phyloP scores from a whole-genome alignment of 2,329 filamentous ascomycete genomes.

The Alternaria metachromatica region DNA sequence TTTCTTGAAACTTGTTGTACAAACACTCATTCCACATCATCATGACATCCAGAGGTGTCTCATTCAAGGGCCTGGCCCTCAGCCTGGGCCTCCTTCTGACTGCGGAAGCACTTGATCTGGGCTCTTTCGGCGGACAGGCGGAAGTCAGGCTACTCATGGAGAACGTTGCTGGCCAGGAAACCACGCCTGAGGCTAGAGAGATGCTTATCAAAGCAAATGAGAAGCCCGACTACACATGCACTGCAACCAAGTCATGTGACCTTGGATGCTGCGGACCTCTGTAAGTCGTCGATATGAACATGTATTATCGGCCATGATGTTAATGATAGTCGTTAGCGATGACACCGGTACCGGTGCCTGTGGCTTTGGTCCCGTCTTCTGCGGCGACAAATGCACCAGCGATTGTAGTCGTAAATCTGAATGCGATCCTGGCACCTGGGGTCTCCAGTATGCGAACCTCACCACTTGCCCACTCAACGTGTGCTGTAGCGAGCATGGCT shows the following conservation, averaged over 20 bases:
- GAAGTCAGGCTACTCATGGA: constrained; percentile 4
- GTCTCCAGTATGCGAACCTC: background rate
- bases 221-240: background rate
- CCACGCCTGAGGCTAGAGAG: constrained; percentile 2
- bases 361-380: background rate
- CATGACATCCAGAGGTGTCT: background rate
- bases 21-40: background rate
- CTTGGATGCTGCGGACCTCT: background rate
- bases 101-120: background rate
- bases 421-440: background rate
- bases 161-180: background rate
- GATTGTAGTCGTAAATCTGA: background rate
- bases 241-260: background rate
- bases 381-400: background rate
- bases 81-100: background rate
- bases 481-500: background rate
- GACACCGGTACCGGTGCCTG: background rate
- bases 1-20: background rate
- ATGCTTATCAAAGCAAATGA: background rate
- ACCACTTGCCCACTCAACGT: constrained; percentile 1
- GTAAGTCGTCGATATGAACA: background rate
- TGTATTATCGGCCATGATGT: background rate
- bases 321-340: background rate
- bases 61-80: background rate
- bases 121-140: constrained; percentile 2